These are phyloP conservation scores for Stenocarpella maydis DNA, from an alignment of 2,329 filamentous ascomycete species.

Conservation along the genomic window DNA sequence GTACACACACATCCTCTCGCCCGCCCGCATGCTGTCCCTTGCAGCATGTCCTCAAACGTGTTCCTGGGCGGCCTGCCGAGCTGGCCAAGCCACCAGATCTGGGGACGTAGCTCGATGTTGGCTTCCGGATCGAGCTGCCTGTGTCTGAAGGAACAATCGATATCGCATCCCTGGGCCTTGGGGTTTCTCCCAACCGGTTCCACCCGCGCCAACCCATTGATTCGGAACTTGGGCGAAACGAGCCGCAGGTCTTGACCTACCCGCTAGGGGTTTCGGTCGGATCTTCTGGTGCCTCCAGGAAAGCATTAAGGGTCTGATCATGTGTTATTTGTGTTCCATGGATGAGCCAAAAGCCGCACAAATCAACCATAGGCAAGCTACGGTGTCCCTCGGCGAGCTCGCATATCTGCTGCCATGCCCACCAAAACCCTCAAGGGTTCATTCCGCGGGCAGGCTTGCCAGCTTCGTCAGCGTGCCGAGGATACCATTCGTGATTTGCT, in stretches of 20 bases:
- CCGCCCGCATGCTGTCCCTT: conserved; percentile 27
- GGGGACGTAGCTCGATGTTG: conserved; percentile 24
- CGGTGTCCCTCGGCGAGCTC: background rate
- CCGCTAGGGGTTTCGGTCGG: conserved; percentile 27
- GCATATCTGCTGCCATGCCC: conserved; percentile 14
- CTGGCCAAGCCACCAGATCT: conserved; percentile 24
- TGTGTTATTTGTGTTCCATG: conserved; percentile 4
- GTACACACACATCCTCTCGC: conserved; percentile 7
- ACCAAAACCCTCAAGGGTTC: background rate
- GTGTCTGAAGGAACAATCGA: conserved; percentile 4
- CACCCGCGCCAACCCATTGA: conserved; percentile 15
- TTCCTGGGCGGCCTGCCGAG: conserved; percentile 8
- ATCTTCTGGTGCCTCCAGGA: conserved; percentile 3
- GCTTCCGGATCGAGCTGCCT: conserved; percentile 29
- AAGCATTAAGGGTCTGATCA: conserved; percentile 2
- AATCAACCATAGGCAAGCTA: conserved; percentile 3
- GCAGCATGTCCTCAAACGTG: conserved; percentile 21
- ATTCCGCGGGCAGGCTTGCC: conserved; percentile 17
- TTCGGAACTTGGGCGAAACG: conserved; percentile 37
- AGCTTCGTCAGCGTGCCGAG: conserved; percentile 20
- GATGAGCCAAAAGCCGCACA: conserved; percentile 17
- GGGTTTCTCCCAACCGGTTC: conserved; percentile 13
- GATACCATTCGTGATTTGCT: conserved; percentile 9
- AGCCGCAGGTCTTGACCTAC: conserved; percentile 25
- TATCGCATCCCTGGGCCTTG: conserved; percentile 1